Base-by-base conservation (phyloP, 495 filamentous ascomycete species). In the Mytilinidion resinicola region DNA sequence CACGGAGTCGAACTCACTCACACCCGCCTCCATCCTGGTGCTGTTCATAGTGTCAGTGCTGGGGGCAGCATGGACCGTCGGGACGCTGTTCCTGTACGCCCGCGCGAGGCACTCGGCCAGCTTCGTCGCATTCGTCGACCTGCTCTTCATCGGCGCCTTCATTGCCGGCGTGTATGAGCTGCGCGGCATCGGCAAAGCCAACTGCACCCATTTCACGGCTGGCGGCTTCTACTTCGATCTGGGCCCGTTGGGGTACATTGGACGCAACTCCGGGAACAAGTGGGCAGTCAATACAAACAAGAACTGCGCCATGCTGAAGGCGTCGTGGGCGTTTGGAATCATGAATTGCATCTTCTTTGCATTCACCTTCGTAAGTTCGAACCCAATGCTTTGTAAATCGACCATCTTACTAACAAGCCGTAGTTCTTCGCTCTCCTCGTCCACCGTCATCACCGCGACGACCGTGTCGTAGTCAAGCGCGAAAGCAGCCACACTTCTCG, bases 31-130 rank as follows among this genome's bases (percentile, higher is more conserved):
- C 75, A 85, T 95, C 73, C 84, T 96, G 20, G 79, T 95, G 58
- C 84, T 96, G 62, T 96, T 96, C 83, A 96, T 96, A 74, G 84
- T 88, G 69, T 86, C 85, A 41, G 85, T 89, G 3, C 80, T 96
- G 46, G 91, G 80, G 12, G 76, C 82, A 34, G 88, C 84, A 67
- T 96, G 90, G 90, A 78, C 82, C 41, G 64, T 95, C 70, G 84
- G 82, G 70, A 96, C 91, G 4, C 74, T 95, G 11, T 85, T 96
- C 78, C 80, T 80, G 59, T 90, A 90, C 76, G 80, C 85, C 65
- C 85, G 87, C 35, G 84, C 86, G 41, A 77, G 78, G 33, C 74
- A 81, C 71, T 88, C 89, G 64, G 83, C 86, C 41, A 70, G 75
- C 62, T 92, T 95, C 79, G 86, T 95, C 57, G 74, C 83, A 20